phyloP scores from a whole-genome alignment of 805 yeast species.

The Yarrowia phangngaensis region DNA sequence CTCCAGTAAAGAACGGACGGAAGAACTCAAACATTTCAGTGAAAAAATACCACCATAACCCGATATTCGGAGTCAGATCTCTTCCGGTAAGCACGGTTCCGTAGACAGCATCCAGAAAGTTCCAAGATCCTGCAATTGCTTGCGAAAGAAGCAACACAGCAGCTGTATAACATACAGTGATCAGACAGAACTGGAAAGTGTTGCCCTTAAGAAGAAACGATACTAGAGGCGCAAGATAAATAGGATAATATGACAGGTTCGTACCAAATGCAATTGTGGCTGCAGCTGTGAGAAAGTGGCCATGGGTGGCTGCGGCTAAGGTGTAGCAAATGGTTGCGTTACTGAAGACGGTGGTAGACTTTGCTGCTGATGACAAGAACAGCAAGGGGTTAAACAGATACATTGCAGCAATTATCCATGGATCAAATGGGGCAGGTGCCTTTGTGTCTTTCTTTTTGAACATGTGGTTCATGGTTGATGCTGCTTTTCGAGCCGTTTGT shows the following conservation, averaged over 20 bases:
- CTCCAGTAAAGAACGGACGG: slow-evolving; percentile 73
- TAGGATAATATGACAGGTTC: slow-evolving; percentile 60
- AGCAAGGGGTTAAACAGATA: slow-evolving; percentile 79
- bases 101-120: slow-evolving; percentile 53
- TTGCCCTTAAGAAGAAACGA: slow-evolving; percentile 34
- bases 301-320: slow-evolving; percentile 45
- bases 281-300: slow-evolving; percentile 46
- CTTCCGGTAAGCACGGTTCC: slow-evolving; percentile 51
- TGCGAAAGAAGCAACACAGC: slow-evolving; percentile 34
- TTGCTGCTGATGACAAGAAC: slow-evolving; percentile 62
- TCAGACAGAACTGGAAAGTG: slow-evolving; percentile 25
- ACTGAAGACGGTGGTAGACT: slow-evolving; percentile 61
- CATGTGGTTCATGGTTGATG: slow-evolving; percentile 26
- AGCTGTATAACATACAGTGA: slow-evolving; percentile 29
- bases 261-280: slow-evolving; percentile 58
- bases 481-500: slow-evolving; percentile 41
- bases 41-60: slow-evolving; percentile 98
- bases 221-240: slow-evolving; percentile 59
- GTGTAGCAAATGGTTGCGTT: slow-evolving; percentile 53
- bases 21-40: slow-evolving; percentile 92
- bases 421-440: slow-evolving; percentile 34
- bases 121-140: slow-evolving; percentile 36
- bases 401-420: slow-evolving; percentile 54
- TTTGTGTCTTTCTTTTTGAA: slow-evolving; percentile 33
- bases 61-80: slow-evolving; percentile 83